These are phyloP conservation scores for Candida khao-thaluensis DNA, from an alignment of 805 yeast genomes.

Conservation along the genomic window DNA sequence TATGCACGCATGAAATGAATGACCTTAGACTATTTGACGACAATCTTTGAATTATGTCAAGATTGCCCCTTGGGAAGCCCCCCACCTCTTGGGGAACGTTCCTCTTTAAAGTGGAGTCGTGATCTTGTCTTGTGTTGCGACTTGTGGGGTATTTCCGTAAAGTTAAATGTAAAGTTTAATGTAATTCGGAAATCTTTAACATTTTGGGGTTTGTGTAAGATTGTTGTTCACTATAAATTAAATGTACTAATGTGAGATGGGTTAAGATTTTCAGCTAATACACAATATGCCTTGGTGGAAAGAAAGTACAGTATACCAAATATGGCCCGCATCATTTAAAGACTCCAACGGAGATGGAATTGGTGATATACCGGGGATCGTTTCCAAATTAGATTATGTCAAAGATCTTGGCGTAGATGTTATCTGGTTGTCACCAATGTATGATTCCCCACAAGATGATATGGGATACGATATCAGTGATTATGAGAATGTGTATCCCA, in stretches of 20 bases:
- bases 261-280: too few species aligned
- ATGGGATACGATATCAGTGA: constrained; percentile 64
- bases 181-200: constrained; percentile 4
- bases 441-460: constrained; percentile 58
- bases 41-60: too few species aligned
- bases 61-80: too few species aligned
- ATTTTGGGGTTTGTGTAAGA: too few species aligned
- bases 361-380: constrained; percentile 57
- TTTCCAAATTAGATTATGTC: constrained; percentile 51
- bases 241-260: too few species aligned
- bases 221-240: not conserved
- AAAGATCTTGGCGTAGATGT: constrained; percentile 50
- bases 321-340: constrained; percentile 60
- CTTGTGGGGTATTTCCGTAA: constrained; percentile 2
- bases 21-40: too few species aligned
- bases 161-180: constrained; percentile 3
- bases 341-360: constrained; percentile 60
- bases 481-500: constrained; percentile 50
- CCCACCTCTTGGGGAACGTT: too few species aligned
- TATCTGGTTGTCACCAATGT: constrained; percentile 59
- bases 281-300: too few species aligned
- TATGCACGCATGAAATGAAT: too few species aligned
- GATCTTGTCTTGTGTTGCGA: not conserved
- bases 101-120: too few species aligned
- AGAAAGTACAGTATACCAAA: constrained; percentile 55